Evolutionary conservation across 306 rosid species (phyloP), one percentile per base, ranked within the genome.

Genomic region (Dalbergia oliveri): DNA sequence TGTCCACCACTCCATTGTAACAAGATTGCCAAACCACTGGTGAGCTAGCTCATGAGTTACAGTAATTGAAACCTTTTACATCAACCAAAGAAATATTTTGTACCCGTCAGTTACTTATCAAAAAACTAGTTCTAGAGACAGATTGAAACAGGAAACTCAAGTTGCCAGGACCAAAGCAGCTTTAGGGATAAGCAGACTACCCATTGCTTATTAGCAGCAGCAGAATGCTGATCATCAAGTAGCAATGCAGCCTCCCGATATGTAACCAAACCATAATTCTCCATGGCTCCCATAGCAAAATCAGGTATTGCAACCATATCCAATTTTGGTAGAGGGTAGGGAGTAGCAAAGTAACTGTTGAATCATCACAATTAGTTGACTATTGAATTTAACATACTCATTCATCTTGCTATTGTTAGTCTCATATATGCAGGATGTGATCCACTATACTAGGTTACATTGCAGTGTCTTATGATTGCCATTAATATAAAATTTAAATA

Each of bases 1-100:
- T n/a, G 97, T 92, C 98, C 98, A 94, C 98, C 98, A 94, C 84
- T 92, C 98, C 98, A 92, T 92, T 18, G 97, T 94, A 73, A 94
- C 98, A 75, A 94, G 97, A 86, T 94, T 91, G 18, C 98, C 98
- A 85, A 94, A 94, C 98, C 98, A 94, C 80, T 94, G 97, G 72
- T 94, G 98, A 44, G 98, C 98, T 78, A 94, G 87, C 84, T 94
- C 98, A 84, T 94, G 98, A 75, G 97, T 92, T 79, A 94, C 98
- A 23, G 89, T 93, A 65, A 73, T 88, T 3, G 97, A 97, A 79
- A 94, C 98, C 98, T 94, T 67, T 21, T 37, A 73, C 64, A 84
- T 68, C 7, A 84, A 77, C 35, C 81, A 84, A 84, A 26, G 43
- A 61, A 57, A 53, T 56, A 65, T 73, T 59, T 16, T 13, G 69